Conservation (phyloP, 768 basidiomycete species). For the Lactifluus echinatus region DNA sequence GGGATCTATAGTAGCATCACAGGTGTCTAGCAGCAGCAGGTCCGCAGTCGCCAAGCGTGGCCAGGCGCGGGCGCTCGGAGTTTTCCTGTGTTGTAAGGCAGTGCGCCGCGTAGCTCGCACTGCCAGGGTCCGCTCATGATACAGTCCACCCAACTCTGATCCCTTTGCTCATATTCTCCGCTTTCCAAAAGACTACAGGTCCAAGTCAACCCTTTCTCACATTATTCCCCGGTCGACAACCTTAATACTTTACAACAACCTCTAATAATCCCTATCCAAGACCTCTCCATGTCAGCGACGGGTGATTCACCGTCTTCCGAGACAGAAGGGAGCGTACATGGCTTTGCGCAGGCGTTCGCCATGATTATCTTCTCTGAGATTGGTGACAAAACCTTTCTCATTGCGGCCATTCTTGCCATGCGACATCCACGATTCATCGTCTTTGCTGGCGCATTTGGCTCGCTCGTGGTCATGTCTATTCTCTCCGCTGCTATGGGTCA, state of each 20-base stretch:
- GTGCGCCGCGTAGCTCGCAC: not conserved
- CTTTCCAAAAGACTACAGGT: not conserved
- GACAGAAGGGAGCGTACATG: constrained; percentile 34
- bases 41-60: too few species aligned
- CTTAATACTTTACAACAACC: not conserved
- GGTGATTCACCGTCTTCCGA: not conserved
- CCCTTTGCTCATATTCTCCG: not conserved
- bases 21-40: too few species aligned
- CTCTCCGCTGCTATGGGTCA: constrained; percentile 92
- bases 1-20: too few species aligned
- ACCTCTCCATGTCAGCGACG: not conserved
- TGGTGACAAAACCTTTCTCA: constrained; percentile 90
- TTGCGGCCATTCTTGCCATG: constrained; percentile 88
- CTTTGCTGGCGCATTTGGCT: constrained; percentile 82
- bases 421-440: constrained; percentile 81
- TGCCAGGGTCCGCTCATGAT: not conserved
- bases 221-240: not conserved
- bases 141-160: not conserved
- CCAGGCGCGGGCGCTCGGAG: not conserved
- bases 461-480: constrained; percentile 87
- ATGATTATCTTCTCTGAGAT: constrained; percentile 94
- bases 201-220: not conserved
- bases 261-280: not conserved
- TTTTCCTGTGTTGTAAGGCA: too few species aligned
- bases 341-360: constrained; percentile 67